Evolutionary conservation across 2,329 filamentous ascomycete species (phyloP), one percentile per base, ranked within the genome.

Genomic region (Apiospora saccharicola): DNA sequence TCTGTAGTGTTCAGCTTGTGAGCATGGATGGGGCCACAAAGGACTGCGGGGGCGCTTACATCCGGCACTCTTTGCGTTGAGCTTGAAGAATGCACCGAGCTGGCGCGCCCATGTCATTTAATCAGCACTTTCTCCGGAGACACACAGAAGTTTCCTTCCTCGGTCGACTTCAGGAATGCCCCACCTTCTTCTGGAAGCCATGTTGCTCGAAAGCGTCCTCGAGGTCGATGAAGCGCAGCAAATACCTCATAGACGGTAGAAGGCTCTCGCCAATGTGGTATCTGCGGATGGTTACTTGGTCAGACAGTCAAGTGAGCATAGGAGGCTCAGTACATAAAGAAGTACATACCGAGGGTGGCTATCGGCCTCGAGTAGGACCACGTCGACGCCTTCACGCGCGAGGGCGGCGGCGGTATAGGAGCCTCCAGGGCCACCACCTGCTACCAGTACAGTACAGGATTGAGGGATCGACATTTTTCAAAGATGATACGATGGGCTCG

Each of bases 371-470:
- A 87, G 75, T 0, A 87, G 53, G 3, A 87, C 84, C 14, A 78
- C 76, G 68, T 86, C 82, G 16, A 87, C 75, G 2, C 83, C 85
- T 74, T 87, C 85, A 0, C 85, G 81, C 0, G 85, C 85, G 7
- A 87, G 76, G 0, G 76, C 82, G 0, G 81, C 74, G 6, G 86
- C 84, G 1, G 84, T 73, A 71, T 85, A 87, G 0, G 86, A 86
- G 3, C 86, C 85, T 0, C 76, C 84, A 7, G 85, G 85, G 5
- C 85, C 85, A 30, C 83, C 85, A 6, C 85, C 85, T 1, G 86
- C 74, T 8, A 87, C 82, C 1, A 86, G 78, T 0, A 86, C 84
- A 7, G 79, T 80, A 67, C 76, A 79, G 12, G 74, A 68, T 47
- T 75, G 71, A 3, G 80, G 77, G 71, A 81, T 44, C n/a, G 70